Percentiles rank a stretch among this genome's conserved stretches.
Conservation (phyloP, 176 grass and related monocot species). For the Leersia perrieri region DNA sequence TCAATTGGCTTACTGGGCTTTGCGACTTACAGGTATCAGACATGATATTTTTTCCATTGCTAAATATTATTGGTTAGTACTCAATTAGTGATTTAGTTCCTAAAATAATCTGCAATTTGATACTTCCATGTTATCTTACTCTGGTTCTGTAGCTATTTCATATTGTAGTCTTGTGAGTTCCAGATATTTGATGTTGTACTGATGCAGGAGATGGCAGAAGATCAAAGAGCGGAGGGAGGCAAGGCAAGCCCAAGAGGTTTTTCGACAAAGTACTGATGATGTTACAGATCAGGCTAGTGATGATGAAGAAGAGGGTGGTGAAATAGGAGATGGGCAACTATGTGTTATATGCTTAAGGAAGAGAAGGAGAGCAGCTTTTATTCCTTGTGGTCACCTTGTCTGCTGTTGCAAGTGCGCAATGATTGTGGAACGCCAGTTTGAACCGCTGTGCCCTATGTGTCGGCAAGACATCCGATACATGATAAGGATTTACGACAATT, state of each 20-base stretch:
- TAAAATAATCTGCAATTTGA: conserved; percentile 4
- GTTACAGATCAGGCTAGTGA: conserved; percentile 22
- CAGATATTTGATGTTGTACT: conserved; percentile 9
- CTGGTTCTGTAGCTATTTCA: background rate
- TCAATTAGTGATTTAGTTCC: conserved; percentile 14
- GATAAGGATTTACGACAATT: conserved; percentile 83
- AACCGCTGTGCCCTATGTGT: conserved; percentile 77
- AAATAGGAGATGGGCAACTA: conserved; percentile 68
- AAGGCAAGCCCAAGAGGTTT: conserved; percentile 44
- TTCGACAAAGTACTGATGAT: conserved; percentile 40
- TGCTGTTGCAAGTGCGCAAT: conserved; percentile 76
- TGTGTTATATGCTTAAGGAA: conserved; percentile 86
- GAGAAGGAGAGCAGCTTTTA: conserved; percentile 71
- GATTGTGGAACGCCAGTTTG: conserved; percentile 41
- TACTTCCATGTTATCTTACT: background rate
- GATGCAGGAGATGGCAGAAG: conserved; percentile 62
- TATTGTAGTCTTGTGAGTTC: conserved; percentile 1
- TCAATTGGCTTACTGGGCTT: conserved; percentile 72
- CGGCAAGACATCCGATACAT: conserved; percentile 64
- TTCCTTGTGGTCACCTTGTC: conserved; percentile 95
- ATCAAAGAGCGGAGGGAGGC: conserved; percentile 55
- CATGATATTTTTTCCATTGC: background rate
- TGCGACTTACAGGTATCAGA: conserved; percentile 66
- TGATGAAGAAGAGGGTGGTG: conserved; percentile 41
- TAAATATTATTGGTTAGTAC: background rate